A percentile compares a stretch with the other conserved stretches of the same genome.
phyloP scores from a whole-genome alignment of 1,139 yeast genomes.

The Candida sp. region DNA sequence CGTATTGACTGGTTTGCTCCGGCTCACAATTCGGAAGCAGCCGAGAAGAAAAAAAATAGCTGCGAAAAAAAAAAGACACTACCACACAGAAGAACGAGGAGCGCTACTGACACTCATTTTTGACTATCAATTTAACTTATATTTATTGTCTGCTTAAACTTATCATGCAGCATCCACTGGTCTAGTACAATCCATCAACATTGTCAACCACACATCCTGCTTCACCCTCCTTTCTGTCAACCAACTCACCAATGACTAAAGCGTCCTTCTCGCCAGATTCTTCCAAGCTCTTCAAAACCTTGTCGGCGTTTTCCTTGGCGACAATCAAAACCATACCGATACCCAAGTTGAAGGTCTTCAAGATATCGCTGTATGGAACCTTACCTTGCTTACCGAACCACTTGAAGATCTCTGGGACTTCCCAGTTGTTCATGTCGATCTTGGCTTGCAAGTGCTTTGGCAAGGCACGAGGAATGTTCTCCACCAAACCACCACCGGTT shows the following conservation, averaged over 20 bases:
- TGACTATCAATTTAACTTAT: neutral
- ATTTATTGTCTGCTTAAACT: neutral
- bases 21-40: no score
- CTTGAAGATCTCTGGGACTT: slow-evolving; percentile 85
- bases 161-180: neutral
- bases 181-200: slow-evolving; percentile 60
- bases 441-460: slow-evolving; percentile 82
- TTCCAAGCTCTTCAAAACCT: slow-evolving; percentile 56
- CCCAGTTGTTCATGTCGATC: slow-evolving; percentile 82
- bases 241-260: slow-evolving; percentile 77
- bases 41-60: no score
- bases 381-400: slow-evolving; percentile 95
- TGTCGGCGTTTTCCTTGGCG: slow-evolving; percentile 60
- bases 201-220: slow-evolving; percentile 75
- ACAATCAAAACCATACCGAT: slow-evolving; percentile 97
- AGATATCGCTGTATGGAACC: slow-evolving; percentile 82
- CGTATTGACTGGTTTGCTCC: no score
- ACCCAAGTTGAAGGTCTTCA: slow-evolving; percentile 95
- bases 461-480: slow-evolving; percentile 94
- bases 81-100: no score
- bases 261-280: slow-evolving; percentile 73
- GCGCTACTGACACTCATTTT: no score
- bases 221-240: slow-evolving; percentile 52
- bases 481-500: slow-evolving; percentile 98
- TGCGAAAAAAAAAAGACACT: no score